Percentiles rank a stretch among this genome's conserved stretches.
phyloP scores from a whole-genome alignment of 2,329 filamentous ascomycete species.

The Acrodontium crateriforme region DNA sequence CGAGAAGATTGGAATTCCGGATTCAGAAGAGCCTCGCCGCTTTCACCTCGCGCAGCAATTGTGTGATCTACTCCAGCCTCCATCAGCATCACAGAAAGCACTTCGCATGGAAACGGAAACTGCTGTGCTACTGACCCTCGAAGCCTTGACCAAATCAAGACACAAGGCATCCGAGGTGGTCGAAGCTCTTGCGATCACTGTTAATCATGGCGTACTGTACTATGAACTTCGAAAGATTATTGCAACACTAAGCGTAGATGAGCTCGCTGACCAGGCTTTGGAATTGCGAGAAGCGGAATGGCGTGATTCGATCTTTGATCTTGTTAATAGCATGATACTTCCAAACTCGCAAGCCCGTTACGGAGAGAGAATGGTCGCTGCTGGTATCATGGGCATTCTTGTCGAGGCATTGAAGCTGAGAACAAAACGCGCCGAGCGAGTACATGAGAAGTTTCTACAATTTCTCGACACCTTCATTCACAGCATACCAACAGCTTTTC shows the following conservation, averaged over 20 bases:
- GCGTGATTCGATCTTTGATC: constrained; percentile 78
- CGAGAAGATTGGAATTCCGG: constrained; percentile 72
- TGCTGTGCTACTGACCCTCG: constrained; percentile 65
- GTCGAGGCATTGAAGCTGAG: constrained; percentile 78
- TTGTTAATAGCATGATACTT: constrained; percentile 63
- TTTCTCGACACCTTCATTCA: constrained; percentile 86
- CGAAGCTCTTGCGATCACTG: constrained; percentile 82
- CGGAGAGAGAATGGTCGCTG: constrained; percentile 71
- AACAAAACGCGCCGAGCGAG: constrained; percentile 66
- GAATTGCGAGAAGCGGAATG: constrained; percentile 64
- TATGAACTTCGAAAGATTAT: constrained; percentile 88
- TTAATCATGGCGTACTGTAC: constrained; percentile 89
- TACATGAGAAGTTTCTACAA: constrained; percentile 68
- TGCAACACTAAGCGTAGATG: constrained; percentile 55
- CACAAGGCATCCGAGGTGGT: constrained; percentile 68
- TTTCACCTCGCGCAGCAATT: constrained; percentile 87
- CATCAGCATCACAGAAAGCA: constrained; percentile 50
- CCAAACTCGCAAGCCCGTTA: constrained; percentile 42
- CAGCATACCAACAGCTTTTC: constrained; percentile 65
- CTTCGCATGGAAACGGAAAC: constrained; percentile 70
- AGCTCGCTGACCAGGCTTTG: constrained; percentile 42
- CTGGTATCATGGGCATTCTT: constrained; percentile 78
- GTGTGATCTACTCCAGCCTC: constrained; percentile 78
- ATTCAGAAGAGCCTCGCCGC: constrained; percentile 76
- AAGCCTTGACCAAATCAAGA: constrained; percentile 71